These are phyloP conservation scores for Talaromyces rugulosus DNA, from an alignment of 2,329 filamentous ascomycete species.

Conservation along the genomic window DNA sequence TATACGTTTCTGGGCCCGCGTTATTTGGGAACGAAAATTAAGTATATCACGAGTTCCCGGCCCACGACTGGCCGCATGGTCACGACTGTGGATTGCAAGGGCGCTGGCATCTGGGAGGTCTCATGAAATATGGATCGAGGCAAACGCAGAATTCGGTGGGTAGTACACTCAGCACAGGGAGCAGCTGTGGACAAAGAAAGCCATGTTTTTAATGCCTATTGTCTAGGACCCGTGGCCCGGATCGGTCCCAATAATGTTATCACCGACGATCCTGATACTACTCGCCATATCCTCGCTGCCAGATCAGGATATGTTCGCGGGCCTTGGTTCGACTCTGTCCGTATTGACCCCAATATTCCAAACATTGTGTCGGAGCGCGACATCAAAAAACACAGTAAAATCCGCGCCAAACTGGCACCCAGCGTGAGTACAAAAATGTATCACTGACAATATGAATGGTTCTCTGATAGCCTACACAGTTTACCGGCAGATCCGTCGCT, in stretches of 20 bases:
- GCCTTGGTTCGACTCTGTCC: slow-evolving; percentile 4
- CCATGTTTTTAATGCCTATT: too few species aligned
- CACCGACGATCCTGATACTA: slow-evolving; percentile 3
- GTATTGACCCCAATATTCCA: slow-evolving; percentile 1
- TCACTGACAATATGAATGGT: background rate
- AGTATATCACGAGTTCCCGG: background rate
- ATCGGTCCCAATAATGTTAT: slow-evolving; percentile 7
- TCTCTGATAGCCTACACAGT: background rate
- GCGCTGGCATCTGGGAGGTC: background rate
- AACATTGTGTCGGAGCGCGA: slow-evolving; percentile 6
- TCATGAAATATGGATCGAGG: slow-evolving; percentile 1
- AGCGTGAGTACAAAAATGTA: background rate
- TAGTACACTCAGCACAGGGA: too few species aligned
- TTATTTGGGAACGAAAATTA: background rate
- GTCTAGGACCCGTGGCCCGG: slow-evolving; percentile 1
- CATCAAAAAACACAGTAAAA: background rate
- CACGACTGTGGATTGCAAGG: slow-evolving; percentile 1
- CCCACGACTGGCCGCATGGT: background rate
- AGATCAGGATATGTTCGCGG: slow-evolving; percentile 2
- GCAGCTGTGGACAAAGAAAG: too few species aligned
- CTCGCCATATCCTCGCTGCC: background rate
- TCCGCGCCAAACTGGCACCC: background rate
- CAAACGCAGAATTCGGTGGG: background rate
- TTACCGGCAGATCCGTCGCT: background rate
- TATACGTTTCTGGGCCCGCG: background rate